Evolutionary conservation across 345 rosid species (phyloP).

Genomic region (Salix caprea): DNA sequence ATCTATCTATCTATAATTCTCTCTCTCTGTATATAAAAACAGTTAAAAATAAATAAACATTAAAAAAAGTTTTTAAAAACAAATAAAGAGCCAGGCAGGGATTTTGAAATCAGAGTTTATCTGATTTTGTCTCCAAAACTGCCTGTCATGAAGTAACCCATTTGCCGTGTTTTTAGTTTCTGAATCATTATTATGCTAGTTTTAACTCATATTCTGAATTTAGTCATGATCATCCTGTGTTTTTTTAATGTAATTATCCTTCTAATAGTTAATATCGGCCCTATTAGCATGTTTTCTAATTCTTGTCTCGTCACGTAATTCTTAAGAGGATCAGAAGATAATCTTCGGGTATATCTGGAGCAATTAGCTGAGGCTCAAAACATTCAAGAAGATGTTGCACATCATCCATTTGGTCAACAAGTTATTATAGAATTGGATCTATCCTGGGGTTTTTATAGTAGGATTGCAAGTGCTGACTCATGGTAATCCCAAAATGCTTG

Average conservation of each 20-base stretch:
- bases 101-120: not conserved
- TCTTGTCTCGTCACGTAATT: not conserved
- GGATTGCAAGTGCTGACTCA: conserved; percentile 15
- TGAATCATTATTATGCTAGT: not conserved
- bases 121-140: not conserved
- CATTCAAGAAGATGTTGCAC: conserved; percentile 53
- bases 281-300: not conserved
- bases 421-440: conserved; percentile 50
- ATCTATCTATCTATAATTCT: no score
- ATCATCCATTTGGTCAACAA: conserved; percentile 73
- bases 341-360: conserved; percentile 66
- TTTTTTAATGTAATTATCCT: not conserved
- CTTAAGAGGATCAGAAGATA: conserved; percentile 64
- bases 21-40: no score
- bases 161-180: not conserved
- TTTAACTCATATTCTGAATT: not conserved
- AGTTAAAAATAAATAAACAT: no score
- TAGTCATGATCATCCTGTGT: not conserved
- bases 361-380: conserved; percentile 46
- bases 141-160: not conserved
- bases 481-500: not conserved
- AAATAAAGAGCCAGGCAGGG: not conserved
- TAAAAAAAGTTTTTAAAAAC: no score
- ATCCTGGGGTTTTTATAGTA: conserved; percentile 53
- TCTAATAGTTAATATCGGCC: not conserved